Evolutionary conservation across 2,329 filamentous ascomycete genomes (phyloP).

Genomic region (Aspergillus sp.): DNA sequence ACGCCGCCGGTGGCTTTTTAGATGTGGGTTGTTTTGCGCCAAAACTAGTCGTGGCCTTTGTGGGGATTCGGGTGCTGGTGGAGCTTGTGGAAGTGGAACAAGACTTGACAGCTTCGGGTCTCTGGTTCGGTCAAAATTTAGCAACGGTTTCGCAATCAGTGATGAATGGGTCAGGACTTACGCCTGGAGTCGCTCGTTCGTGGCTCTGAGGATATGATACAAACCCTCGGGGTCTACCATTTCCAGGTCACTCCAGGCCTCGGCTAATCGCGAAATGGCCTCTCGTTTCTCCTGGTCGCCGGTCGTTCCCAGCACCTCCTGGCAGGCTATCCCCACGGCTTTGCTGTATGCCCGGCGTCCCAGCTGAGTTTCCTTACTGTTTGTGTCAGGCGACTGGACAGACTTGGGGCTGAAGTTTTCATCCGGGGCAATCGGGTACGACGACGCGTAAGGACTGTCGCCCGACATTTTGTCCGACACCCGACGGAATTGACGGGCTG

Average conservation of each 20-base stretch:
- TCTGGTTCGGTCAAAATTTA: constrained; percentile 20
- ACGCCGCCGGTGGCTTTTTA: constrained; percentile 73
- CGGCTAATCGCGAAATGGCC: constrained; percentile 76
- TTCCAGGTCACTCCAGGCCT: constrained; percentile 82
- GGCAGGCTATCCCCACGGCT: constrained; percentile 76
- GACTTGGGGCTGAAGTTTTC: constrained; percentile 42
- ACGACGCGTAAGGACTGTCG: constrained; percentile 24
- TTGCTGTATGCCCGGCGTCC: constrained; percentile 80
- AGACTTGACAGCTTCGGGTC: constrained; percentile 41
- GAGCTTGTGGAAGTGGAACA: constrained; percentile 37
- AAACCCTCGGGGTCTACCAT: constrained; percentile 86
- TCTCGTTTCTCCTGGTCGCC: constrained; percentile 71
- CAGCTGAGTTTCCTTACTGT: constrained; percentile 76
- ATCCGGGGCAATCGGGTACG: constrained; percentile 31
- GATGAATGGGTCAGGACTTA: constrained; percentile 21
- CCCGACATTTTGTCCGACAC: constrained; percentile 67
- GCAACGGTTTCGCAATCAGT: not conserved
- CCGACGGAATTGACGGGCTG: constrained; percentile 85
- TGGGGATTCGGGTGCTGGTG: constrained; percentile 40
- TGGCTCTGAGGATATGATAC: constrained; percentile 76
- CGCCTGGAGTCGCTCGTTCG: constrained; percentile 69
- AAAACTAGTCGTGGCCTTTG: constrained; percentile 67
- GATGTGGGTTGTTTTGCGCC: constrained; percentile 79
- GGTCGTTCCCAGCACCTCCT: constrained; percentile 83
- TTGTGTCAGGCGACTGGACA: constrained; percentile 27